Evolutionary conservation across 2,329 filamentous ascomycete genomes (phyloP).

Genomic region (Cladorrhinum sp.): DNA sequence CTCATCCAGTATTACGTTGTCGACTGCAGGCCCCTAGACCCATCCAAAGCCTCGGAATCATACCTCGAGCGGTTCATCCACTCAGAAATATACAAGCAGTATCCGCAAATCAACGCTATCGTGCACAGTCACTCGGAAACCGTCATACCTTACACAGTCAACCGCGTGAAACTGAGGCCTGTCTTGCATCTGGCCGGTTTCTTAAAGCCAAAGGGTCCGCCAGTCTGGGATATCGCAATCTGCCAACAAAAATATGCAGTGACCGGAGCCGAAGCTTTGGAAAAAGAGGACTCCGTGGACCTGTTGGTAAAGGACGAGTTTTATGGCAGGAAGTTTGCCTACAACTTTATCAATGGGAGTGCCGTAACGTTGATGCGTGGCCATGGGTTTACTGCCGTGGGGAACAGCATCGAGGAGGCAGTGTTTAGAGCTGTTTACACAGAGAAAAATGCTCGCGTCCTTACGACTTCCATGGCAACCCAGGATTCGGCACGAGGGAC

Average conservation of each 20-base stretch:
- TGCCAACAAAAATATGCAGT: slow-evolving; percentile 19
- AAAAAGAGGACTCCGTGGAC: not conserved
- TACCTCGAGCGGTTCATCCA: slow-evolving; percentile 47
- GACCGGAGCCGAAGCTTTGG: not conserved
- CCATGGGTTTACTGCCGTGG: slow-evolving; percentile 43
- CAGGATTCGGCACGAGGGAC: slow-evolving; percentile 19
- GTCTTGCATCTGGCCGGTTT: slow-evolving; percentile 44
- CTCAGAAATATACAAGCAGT: slow-evolving; percentile 44
- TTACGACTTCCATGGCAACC: slow-evolving; percentile 37
- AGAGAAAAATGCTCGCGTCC: slow-evolving; percentile 40
- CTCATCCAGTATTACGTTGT: slow-evolving; percentile 45
- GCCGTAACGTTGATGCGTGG: slow-evolving; percentile 44
- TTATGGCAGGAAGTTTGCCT: slow-evolving; percentile 36
- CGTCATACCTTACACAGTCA: slow-evolving; percentile 42
- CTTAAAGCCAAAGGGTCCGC: slow-evolving; percentile 33
- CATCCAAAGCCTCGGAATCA: slow-evolving; percentile 34
- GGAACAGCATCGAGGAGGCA: slow-evolving; percentile 36
- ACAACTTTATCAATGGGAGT: slow-evolving; percentile 31
- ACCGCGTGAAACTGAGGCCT: slow-evolving; percentile 39
- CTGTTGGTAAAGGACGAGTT: slow-evolving; percentile 15
- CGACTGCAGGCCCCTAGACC: slow-evolving; percentile 41
- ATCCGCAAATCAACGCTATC: slow-evolving; percentile 37
- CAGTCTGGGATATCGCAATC: slow-evolving; percentile 34
- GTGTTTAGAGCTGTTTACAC: slow-evolving; percentile 45
- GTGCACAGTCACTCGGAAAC: slow-evolving; percentile 44